Conservation (phyloP, 1,284 basidiomycete species). For the Malassezia caprae region DNA sequence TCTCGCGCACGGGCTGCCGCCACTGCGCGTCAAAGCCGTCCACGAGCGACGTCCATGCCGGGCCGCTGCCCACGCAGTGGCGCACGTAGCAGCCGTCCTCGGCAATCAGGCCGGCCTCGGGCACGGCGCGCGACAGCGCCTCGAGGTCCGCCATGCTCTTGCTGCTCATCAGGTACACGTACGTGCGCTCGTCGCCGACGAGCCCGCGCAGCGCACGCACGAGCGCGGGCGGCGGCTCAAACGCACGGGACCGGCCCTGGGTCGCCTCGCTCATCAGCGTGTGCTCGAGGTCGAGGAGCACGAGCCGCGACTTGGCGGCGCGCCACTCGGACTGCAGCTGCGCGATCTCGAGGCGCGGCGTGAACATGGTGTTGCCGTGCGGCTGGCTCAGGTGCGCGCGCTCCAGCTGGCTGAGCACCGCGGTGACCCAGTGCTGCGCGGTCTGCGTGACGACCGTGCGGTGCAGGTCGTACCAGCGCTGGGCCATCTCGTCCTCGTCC, state of each 20-base stretch:
- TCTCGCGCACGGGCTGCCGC: slow-evolving; percentile 68
- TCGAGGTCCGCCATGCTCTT: slow-evolving; percentile 60
- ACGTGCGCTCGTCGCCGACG: slow-evolving; percentile 59
- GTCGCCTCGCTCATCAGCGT: slow-evolving; percentile 56
- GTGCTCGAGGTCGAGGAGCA: slow-evolving; percentile 70
- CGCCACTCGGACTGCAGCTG: slow-evolving; percentile 50
- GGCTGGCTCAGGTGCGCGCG: slow-evolving; percentile 42
- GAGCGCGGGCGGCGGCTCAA: slow-evolving; percentile 55
- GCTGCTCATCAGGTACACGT: slow-evolving; percentile 73
- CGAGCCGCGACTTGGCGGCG: slow-evolving; percentile 55
- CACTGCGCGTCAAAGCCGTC: slow-evolving; percentile 66
- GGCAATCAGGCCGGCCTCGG: slow-evolving; percentile 67
- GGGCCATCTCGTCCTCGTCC: slow-evolving; percentile 60
- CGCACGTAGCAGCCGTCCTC: slow-evolving; percentile 80
- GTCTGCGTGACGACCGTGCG: slow-evolving; percentile 77
- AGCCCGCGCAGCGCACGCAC: slow-evolving; percentile 58
- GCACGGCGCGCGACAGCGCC: slow-evolving; percentile 51
- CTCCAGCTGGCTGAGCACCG: slow-evolving; percentile 56
- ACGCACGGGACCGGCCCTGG: slow-evolving; percentile 45
- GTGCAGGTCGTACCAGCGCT: slow-evolving; percentile 75
- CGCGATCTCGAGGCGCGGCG: slow-evolving; percentile 41
- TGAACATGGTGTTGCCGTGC: slow-evolving; percentile 34
- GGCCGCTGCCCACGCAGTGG: slow-evolving; percentile 50
- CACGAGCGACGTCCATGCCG: slow-evolving; percentile 65
- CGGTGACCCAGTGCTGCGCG: slow-evolving; percentile 69